Percentiles rank a stretch among this genome's conserved stretches.
Evolutionary conservation across 305 asterid genomes (phyloP).

Genomic region (Caryopteris hybrid): DNA sequence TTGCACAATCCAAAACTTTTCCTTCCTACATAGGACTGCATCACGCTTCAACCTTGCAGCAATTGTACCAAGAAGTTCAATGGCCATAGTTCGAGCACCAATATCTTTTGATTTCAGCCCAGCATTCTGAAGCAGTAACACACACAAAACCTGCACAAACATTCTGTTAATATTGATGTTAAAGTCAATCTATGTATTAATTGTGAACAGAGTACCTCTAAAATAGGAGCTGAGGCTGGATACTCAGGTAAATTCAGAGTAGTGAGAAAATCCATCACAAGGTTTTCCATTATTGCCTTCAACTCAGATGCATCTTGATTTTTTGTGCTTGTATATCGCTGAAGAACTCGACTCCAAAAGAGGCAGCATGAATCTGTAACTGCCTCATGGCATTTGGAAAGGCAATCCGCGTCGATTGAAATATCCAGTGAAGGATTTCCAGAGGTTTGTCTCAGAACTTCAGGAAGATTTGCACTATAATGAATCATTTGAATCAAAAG

Average conservation of each 20-base stretch:
- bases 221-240: slow-evolving; percentile 93
- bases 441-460: slow-evolving; percentile 56
- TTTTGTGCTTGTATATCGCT: slow-evolving; percentile 81
- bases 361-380: slow-evolving; percentile 95
- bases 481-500: slow-evolving; percentile 83
- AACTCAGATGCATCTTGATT: slow-evolving; percentile 88
- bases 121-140: slow-evolving; percentile 95
- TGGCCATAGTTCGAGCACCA: slow-evolving; percentile 94
- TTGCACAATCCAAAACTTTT: slow-evolving; percentile 81
- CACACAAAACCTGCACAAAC: slow-evolving; percentile 87
- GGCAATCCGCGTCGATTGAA: slow-evolving; percentile 69
- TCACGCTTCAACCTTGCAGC: slow-evolving; percentile 97
- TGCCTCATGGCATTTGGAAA: slow-evolving; percentile 81
- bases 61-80: slow-evolving; percentile 96
- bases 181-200: slow-evolving; percentile 11
- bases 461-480: slow-evolving; percentile 93
- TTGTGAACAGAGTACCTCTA: slow-evolving; percentile 61
- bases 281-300: slow-evolving; percentile 89
- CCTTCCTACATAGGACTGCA: slow-evolving; percentile 67
- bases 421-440: slow-evolving; percentile 64
- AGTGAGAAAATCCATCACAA: slow-evolving; percentile 86
- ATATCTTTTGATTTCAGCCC: slow-evolving; percentile 91
- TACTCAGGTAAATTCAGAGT: slow-evolving; percentile 93
- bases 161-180: slow-evolving; percentile 29
- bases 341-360: slow-evolving; percentile 98